Evolutionary conservation across 2,329 filamentous ascomycete species (phyloP), one percentile per base, ranked within the genome.

Genomic region (Xylaria sp.): DNA sequence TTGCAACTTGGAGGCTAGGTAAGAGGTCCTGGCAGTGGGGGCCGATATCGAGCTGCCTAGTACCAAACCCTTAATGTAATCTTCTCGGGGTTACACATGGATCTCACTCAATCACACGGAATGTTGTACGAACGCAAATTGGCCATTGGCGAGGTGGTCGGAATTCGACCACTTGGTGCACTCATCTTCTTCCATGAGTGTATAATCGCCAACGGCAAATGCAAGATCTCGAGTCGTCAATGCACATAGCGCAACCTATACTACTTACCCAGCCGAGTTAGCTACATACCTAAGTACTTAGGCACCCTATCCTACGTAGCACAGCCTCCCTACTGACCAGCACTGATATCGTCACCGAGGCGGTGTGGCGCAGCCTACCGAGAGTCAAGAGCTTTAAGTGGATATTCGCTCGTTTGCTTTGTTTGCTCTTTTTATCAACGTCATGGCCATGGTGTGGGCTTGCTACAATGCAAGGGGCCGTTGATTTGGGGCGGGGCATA

Each of bases 341-440:
- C 45, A 47, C 35, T 21, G 40, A 23, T 23, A 28, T 28, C 42
- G 57, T 25, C 51, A 37, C 37, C n/a, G 37, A 19, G 5, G 46
- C 54, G 62, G 62, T 42, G 60, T 52, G 60, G 63, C 60, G 60
- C 60, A 65, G 63, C 60, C 60, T 37, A 55, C 54, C 59, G 46
- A 62, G 9, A 37, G 53, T n/a, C n/a, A n/a, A n/a, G n/a, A n/a
- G n/a, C n/a, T n/a, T n/a, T n/a, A 11, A 28, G 35, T 14, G n/a
- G 6, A 7, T 28, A 15, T 6, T 45, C 19, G n/a, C 6, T 17
- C 45, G 12, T 15, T 23, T 38, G 19, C 19, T 35, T n/a, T n/a
- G n/a, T n/a, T n/a, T n/a, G n/a, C n/a, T n/a, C n/a, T n/a, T 23
- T 43, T 58, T 35, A 14, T 40, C 46, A 37, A 49, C 54, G 40